phyloP scores from a whole-genome alignment of 2,329 filamentous ascomycete genomes.

The Rugonectria rugulosa region DNA sequence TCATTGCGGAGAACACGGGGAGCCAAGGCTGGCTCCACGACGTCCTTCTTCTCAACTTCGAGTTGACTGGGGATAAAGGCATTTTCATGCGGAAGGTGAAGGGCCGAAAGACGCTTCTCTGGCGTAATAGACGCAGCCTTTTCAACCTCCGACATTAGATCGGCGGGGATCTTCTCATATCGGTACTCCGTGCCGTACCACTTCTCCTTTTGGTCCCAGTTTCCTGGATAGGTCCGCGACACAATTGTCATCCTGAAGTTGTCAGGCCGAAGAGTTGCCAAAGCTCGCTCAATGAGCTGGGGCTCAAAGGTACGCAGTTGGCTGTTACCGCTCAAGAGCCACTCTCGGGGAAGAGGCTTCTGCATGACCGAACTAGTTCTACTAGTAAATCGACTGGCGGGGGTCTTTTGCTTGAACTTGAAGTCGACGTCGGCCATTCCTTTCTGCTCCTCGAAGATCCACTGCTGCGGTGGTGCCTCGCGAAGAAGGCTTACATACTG shows the following conservation, averaged over 20 bases:
- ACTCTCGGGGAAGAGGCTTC: slow-evolving; percentile 83
- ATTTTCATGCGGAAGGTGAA: slow-evolving; percentile 92
- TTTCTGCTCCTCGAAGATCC: slow-evolving; percentile 94
- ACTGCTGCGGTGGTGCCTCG: slow-evolving; percentile 82
- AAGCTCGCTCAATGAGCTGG: slow-evolving; percentile 74
- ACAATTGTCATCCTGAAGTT: slow-evolving; percentile 88
- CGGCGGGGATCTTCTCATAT: slow-evolving; percentile 77
- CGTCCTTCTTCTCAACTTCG: slow-evolving; percentile 92
- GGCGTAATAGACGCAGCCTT: slow-evolving; percentile 66
- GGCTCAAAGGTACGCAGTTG: slow-evolving; percentile 83
- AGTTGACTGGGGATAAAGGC: slow-evolving; percentile 94
- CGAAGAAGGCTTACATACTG: slow-evolving; percentile 89
- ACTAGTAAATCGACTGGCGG: slow-evolving; percentile 88
- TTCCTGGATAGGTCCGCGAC: slow-evolving; percentile 82
- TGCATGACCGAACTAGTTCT: slow-evolving; percentile 89
- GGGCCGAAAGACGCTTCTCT: slow-evolving; percentile 68
- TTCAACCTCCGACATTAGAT: slow-evolving; percentile 76
- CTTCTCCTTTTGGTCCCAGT: slow-evolving; percentile 88
- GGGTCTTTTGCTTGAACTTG: slow-evolving; percentile 91
- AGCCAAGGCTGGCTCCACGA: slow-evolving; percentile 74
- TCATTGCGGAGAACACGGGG: slow-evolving; percentile 90
- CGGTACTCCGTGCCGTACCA: slow-evolving; percentile 99
- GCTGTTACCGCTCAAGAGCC: slow-evolving; percentile 82
- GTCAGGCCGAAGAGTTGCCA: slow-evolving; percentile 80
- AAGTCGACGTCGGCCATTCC: slow-evolving; percentile 92